Evolutionary conservation across 1,139 yeast species (phyloP), one percentile per base, ranked within the genome.

Genomic region (Eremothecium cymbalariae): DNA sequence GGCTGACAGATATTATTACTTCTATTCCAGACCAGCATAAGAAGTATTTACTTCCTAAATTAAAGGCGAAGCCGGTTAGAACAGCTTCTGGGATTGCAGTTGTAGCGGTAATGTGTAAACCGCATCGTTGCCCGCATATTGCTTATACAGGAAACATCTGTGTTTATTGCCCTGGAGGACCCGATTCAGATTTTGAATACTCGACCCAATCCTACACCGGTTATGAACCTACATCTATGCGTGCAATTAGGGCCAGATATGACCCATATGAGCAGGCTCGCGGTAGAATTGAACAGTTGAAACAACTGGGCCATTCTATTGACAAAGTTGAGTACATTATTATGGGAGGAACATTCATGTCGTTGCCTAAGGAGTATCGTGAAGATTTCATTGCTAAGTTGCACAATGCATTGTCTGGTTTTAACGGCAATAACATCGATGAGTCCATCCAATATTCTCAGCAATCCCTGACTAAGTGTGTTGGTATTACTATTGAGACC

Each of bases 321-420:
- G 98, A 90, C 57, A 90, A 90, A 59, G 98, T 90, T 9, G 99
- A 90, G 59, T 90, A 90, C 57, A 90, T 90, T 45, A 80, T 90
- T 47, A 90, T 90, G 99, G 99, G 99, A 36, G 99, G 99, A 44
- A 90, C 99, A 0, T 90, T 90, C 57, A 90, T 90, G 99, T 82
- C 95, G 6, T 67, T 90, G 42, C 94, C 95, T 8, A 72, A 76
- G 31, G 90, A 81, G 35, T 90, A 90, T 60, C 68, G 98, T 40
- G 98, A 90, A 57, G 73, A 69, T 33, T 93, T 90, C 51, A 88
- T 90, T 42, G 74, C 90, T 11, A 86, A 82, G 50, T 65, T 90
- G 47, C 99, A 90, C 59, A 93, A 90, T 60, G 98, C 98, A 0
- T 66, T 90, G 38, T 84, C 95, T 9, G 99, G 99, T 19, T 86